Base-by-base conservation (phyloP, 2,329 filamentous ascomycete species). In the Aureobasidium sp. region DNA sequence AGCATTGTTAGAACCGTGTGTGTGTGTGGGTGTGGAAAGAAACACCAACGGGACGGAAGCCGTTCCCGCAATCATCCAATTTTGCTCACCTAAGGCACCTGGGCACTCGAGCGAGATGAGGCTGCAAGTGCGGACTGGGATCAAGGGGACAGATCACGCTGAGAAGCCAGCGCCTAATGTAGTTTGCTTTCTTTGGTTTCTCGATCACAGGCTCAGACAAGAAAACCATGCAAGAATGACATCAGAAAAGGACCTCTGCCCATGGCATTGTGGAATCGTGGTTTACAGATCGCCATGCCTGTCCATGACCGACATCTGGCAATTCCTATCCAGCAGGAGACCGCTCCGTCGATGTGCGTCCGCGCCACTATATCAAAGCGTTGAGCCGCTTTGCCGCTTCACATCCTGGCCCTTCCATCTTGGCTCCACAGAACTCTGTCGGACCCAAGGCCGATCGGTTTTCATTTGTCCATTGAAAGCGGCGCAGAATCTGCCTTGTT, bases 331-430 rank as follows among this genome's bases (percentile, higher is more conserved):
- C 19, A 32, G 17, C 11, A n/a, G 47, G 47, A 50, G 16, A 7
- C 32, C 8, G 47, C 47, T 50, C 47, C 47, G 47, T 22, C 16
- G 10, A 30, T 16, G 17, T 25, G 16, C 32, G 16, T 38, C 12
- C 19, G 34, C 34, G 32, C 32, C 34, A 38, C 45, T 29, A 17
- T 16, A 16, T 38, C 12, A 14, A 50, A 39, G 35, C 47, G 47
- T 32, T 40, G 35, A 50, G 14, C 47, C 47, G 47, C 47, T 40
- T 50, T 50, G 16, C 35, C 47, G 47, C 14, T 2, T 1, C 11
- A 35, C 32, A 2, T 14, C 32, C 5, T 6, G 32, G 14, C 32
- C 32, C 32, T 10, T 14, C 32, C n/a, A 35, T 6, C 10, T n/a
- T n/a, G n/a, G n/a, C 8, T 35, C 22, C 47, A 50, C 35, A 17